Conservation (phyloP, 345 rosid genomes). For the Lumnitzera racemosa region DNA sequence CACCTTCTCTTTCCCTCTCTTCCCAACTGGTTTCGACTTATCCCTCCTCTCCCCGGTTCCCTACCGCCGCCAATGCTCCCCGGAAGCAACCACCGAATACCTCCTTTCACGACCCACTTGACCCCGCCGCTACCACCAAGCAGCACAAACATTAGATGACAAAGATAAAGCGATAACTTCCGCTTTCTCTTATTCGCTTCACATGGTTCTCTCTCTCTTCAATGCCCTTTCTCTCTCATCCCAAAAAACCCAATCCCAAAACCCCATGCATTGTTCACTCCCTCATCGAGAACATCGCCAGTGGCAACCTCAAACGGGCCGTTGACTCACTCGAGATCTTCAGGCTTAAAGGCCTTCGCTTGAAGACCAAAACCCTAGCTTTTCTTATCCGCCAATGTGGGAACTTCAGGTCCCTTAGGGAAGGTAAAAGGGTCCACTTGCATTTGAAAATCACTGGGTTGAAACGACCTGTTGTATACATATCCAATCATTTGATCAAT, state of each 20-base stretch:
- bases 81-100: slow-evolving; percentile 4
- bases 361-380: slow-evolving; percentile 42
- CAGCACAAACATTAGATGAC: no score
- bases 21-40: no score
- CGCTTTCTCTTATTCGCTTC: slow-evolving; percentile 16
- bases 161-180: no score
- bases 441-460: slow-evolving; percentile 62
- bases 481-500: slow-evolving; percentile 46
- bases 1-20: no score
- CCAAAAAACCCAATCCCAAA: slow-evolving; percentile 14
- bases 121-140: not conserved
- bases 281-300: slow-evolving; percentile 22
- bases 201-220: slow-evolving; percentile 30
- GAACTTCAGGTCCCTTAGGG: slow-evolving; percentile 36
- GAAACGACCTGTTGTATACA: slow-evolving; percentile 38
- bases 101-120: not conserved
- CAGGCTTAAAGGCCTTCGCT: slow-evolving; percentile 40
- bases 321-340: slow-evolving; percentile 44
- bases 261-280: slow-evolving; percentile 36
- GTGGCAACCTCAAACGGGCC: slow-evolving; percentile 39
- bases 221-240: slow-evolving; percentile 33
- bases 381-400: slow-evolving; percentile 37
- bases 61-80: slow-evolving; percentile 13
- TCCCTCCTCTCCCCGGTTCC: not conserved
- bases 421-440: slow-evolving; percentile 69